Evolutionary conservation across 2,329 filamentous ascomycete genomes (phyloP).

Genomic region (Herpotrichia juniperi): DNA sequence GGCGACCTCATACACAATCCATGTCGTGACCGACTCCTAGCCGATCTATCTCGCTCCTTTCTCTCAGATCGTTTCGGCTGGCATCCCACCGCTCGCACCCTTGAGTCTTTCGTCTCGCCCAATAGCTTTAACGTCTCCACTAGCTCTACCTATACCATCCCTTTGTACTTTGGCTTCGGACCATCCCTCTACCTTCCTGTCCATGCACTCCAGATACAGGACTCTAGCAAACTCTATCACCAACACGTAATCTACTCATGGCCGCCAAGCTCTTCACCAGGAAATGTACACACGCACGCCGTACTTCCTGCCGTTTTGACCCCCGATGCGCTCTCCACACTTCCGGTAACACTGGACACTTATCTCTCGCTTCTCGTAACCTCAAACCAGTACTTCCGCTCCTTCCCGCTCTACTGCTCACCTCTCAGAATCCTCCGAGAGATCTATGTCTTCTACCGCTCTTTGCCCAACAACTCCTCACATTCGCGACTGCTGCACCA

Average conservation of each 20-base stretch:
- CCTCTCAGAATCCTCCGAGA: conserved; percentile 39
- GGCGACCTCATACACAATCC: conserved; percentile 42
- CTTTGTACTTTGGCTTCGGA: conserved; percentile 43
- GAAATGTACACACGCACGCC: conserved; percentile 27
- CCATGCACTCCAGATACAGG: conserved; percentile 28
- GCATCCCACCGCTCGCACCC: conserved; percentile 40
- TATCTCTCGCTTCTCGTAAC: conserved; percentile 42
- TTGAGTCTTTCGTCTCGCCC: conserved; percentile 30
- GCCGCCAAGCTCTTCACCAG: conserved; percentile 31
- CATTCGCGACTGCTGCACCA: conserved; percentile 35
- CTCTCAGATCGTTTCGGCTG: conserved; percentile 41
- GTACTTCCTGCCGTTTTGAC: conserved; percentile 44
- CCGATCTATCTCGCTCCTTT: conserved; percentile 33
- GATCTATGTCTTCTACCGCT: conserved; percentile 41
- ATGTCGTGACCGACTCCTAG: conserved; percentile 41
- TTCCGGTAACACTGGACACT: conserved; percentile 31
- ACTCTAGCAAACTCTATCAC: conserved; percentile 29
- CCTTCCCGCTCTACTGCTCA: conserved; percentile 43
- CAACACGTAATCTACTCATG: conserved; percentile 45
- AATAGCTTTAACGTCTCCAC: conserved; percentile 20
- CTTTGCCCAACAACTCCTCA: conserved; percentile 18
- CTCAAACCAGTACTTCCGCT: conserved; percentile 37
- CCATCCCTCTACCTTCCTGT: conserved; percentile 32
- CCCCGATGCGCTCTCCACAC: conserved; percentile 17
- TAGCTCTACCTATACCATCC: conserved; percentile 32